Percentiles rank a stretch among this genome's conserved stretches.
These are phyloP conservation scores for Acanthamoeba castellanii DNA, from an alignment of 208 protist genomes.

Conservation along the genomic window DNA sequence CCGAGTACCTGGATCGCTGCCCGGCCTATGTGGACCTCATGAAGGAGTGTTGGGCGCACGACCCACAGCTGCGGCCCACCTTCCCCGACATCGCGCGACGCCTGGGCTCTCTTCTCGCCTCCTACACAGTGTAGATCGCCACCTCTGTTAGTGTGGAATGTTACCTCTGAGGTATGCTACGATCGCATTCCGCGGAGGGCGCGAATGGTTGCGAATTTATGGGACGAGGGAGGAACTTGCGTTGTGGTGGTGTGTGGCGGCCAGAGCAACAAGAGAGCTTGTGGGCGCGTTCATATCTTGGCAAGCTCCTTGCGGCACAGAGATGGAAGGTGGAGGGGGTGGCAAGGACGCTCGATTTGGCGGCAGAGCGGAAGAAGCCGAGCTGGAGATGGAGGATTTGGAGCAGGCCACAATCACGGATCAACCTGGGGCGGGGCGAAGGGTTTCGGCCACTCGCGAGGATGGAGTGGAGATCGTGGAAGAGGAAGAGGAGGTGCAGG, in stretches of 20 bases:
- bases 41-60: constrained; percentile 65
- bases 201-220: too few relatives aligned
- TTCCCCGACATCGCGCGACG: not conserved
- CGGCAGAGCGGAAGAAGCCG: not conserved
- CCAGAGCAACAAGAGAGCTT: too few relatives aligned
- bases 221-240: too few relatives aligned
- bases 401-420: not conserved
- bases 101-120: not conserved
- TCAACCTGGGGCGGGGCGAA: not conserved
- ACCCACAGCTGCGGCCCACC: constrained; percentile 22
- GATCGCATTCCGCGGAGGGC: too few relatives aligned
- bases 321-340: too few relatives aligned
- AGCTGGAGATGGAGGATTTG: not conserved
- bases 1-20: not conserved
- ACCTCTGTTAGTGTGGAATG: not conserved
- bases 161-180: too few relatives aligned
- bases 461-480: not conserved
- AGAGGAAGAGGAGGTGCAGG: not conserved
- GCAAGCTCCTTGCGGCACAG: too few relatives aligned
- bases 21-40: constrained; percentile 50
- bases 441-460: not conserved
- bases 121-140: too few relatives aligned
- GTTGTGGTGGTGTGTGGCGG: too few relatives aligned
- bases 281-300: too few relatives aligned
- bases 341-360: not conserved